Evolutionary conservation across 2,329 filamentous ascomycete genomes (phyloP).

Genomic region (Zasmidium angulare): DNA sequence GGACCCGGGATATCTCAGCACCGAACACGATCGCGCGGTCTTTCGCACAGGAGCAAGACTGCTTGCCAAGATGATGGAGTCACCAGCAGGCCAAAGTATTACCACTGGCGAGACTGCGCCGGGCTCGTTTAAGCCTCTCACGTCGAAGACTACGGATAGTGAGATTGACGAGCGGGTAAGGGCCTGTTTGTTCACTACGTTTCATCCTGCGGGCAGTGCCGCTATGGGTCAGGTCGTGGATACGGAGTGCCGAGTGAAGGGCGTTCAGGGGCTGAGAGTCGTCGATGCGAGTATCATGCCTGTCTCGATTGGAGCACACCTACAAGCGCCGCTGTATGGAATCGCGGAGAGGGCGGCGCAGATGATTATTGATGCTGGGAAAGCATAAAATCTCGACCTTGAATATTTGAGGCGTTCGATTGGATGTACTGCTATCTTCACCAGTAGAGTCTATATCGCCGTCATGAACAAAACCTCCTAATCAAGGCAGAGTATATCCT

Average conservation of each 20-base stretch:
- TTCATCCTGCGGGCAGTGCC: slow-evolving; percentile 17
- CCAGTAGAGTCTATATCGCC: not conserved
- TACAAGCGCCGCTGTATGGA: slow-evolving; percentile 58
- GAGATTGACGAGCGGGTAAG: slow-evolving; percentile 11
- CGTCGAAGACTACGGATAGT: slow-evolving; percentile 6
- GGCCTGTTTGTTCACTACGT: not conserved
- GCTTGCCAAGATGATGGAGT: not conserved
- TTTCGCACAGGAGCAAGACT: slow-evolving; percentile 5
- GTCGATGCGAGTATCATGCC: slow-evolving; percentile 56
- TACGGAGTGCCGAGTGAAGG: slow-evolving; percentile 51
- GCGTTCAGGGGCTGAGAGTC: slow-evolving; percentile 53
- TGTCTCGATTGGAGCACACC: slow-evolving; percentile 50
- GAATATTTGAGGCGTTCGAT: too few relatives aligned
- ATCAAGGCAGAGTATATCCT: slow-evolving; percentile 43
- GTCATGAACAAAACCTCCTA: not conserved
- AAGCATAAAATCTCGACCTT: not conserved
- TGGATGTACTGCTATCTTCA: not conserved
- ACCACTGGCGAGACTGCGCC: not conserved
- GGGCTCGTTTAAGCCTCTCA: not conserved
- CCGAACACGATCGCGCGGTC: slow-evolving; percentile 4
- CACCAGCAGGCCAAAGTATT: not conserved
- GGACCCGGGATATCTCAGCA: slow-evolving; percentile 1
- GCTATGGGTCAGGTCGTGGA: slow-evolving; percentile 32
- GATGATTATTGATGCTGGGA: slow-evolving; percentile 4
- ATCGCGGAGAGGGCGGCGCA: slow-evolving; percentile 53